phyloP scores from a whole-genome alignment of 2,329 filamentous ascomycete species.

The Pezicula radicicola region DNA sequence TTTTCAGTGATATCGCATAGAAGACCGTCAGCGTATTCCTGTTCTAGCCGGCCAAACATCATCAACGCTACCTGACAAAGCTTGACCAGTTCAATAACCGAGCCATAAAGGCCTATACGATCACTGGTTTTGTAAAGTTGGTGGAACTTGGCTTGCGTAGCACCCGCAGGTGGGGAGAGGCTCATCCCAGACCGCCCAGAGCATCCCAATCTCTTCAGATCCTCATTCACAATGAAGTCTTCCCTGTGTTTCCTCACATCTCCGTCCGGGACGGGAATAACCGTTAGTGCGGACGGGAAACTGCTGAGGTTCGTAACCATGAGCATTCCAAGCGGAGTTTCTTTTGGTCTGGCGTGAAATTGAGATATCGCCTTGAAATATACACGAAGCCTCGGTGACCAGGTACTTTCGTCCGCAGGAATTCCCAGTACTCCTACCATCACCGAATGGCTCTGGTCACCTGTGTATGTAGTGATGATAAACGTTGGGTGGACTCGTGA shows the following conservation, averaged over 20 bases:
- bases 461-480: slow-evolving; percentile 89
- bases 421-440: slow-evolving; percentile 77
- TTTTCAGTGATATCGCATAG: slow-evolving; percentile 91
- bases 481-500: slow-evolving; percentile 87
- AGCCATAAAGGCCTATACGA: slow-evolving; percentile 70
- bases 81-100: slow-evolving; percentile 86
- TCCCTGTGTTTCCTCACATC: slow-evolving; percentile 77
- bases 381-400: slow-evolving; percentile 74
- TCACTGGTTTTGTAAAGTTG: slow-evolving; percentile 88
- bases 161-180: slow-evolving; percentile 71
- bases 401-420: slow-evolving; percentile 73
- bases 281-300: slow-evolving; percentile 87
- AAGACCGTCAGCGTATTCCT: slow-evolving; percentile 86
- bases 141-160: slow-evolving; percentile 86
- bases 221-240: slow-evolving; percentile 89
- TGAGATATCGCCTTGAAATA: slow-evolving; percentile 87
- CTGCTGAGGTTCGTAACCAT: slow-evolving; percentile 94
- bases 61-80: slow-evolving; percentile 86
- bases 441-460: slow-evolving; percentile 76
- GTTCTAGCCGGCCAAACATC: slow-evolving; percentile 82
- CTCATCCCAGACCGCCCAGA: slow-evolving; percentile 86
- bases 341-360: slow-evolving; percentile 79
- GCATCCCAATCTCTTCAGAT: slow-evolving; percentile 88
- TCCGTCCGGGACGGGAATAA: slow-evolving; percentile 86
- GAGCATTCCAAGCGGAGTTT: slow-evolving; percentile 77